Conservation (phyloP, 1,284 basidiomycete species). For the Ustilago trichophora region DNA sequence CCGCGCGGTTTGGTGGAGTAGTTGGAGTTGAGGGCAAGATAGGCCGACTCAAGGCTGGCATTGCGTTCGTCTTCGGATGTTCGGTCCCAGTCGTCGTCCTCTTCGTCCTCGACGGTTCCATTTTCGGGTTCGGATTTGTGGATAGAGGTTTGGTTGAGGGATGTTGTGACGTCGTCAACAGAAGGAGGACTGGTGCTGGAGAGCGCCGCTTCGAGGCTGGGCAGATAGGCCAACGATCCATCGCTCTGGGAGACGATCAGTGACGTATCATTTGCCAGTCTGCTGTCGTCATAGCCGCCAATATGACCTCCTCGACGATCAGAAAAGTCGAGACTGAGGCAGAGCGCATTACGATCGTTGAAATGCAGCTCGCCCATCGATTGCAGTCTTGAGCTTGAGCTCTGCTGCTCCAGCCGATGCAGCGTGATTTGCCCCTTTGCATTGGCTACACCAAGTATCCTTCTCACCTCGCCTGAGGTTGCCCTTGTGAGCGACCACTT, state of each 20-base stretch:
- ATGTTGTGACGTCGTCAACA: neutral
- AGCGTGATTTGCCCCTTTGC: slow-evolving; percentile 46
- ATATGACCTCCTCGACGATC: slow-evolving; percentile 36
- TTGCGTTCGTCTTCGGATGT: slow-evolving; percentile 31
- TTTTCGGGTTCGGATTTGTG: too few species aligned
- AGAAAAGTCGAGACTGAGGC: slow-evolving; percentile 64
- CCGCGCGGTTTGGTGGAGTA: slow-evolving; percentile 28
- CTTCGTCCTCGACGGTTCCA: too few species aligned
- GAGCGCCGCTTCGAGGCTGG: slow-evolving; percentile 24
- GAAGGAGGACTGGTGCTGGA: neutral
- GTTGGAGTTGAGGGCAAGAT: slow-evolving; percentile 21
- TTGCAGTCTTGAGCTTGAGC: slow-evolving; percentile 4
- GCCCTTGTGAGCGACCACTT: slow-evolving; percentile 54
- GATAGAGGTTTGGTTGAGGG: slow-evolving; percentile 3
- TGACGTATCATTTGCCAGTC: slow-evolving; percentile 15
- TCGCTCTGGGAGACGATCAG: slow-evolving; percentile 64
- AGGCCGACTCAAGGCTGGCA: neutral
- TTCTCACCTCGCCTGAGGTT: neutral
- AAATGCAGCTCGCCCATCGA: slow-evolving; percentile 33
- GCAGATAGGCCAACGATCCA: slow-evolving; percentile 57
- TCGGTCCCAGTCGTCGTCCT: slow-evolving; percentile 27
- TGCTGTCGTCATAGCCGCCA: slow-evolving; percentile 9
- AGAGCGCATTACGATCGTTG: slow-evolving; percentile 53
- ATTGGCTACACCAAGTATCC: slow-evolving; percentile 52
- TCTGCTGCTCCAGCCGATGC: slow-evolving; percentile 16